Evolutionary conservation across 2,329 filamentous ascomycete species (phyloP).

Genomic region (Diaporthe eres): DNA sequence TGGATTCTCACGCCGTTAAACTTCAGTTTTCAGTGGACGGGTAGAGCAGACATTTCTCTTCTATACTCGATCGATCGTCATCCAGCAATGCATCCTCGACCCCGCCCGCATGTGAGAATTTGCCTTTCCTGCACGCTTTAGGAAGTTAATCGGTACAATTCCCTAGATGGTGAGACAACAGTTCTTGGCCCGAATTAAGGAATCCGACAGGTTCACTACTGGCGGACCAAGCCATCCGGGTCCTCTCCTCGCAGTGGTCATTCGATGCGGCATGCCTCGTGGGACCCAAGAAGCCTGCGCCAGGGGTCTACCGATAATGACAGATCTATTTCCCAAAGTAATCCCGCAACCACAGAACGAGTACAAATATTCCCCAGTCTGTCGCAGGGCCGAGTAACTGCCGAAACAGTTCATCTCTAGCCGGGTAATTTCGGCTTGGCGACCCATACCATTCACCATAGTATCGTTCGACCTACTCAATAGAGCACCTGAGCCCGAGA

Average conservation of each 20-base stretch:
- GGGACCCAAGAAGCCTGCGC: neutral
- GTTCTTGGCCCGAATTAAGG: neutral
- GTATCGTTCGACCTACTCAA: neutral
- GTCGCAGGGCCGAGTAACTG: neutral
- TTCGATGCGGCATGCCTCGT: neutral
- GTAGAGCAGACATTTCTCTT: neutral
- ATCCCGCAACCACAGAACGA: neutral
- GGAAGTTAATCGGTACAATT: neutral
- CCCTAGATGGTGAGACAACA: neutral
- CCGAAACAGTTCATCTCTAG: neutral
- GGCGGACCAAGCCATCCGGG: neutral
- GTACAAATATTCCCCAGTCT: no score
- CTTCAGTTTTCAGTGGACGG: accelerated
- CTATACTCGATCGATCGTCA: neutral
- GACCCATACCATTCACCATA: neutral
- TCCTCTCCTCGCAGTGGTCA: accelerated
- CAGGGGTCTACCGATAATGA: neutral
- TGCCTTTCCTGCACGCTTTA: neutral
- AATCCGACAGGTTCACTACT: neutral
- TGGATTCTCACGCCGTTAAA: accelerated
- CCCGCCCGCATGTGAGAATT: neutral
- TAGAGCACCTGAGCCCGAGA: neutral
- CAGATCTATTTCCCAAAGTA: neutral
- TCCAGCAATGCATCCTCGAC: neutral
- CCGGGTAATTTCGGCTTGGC: conserved; percentile 21